These are phyloP conservation scores for Phanerochaete sordida DNA, from an alignment of 768 basidiomycete species.

Conservation along the genomic window DNA sequence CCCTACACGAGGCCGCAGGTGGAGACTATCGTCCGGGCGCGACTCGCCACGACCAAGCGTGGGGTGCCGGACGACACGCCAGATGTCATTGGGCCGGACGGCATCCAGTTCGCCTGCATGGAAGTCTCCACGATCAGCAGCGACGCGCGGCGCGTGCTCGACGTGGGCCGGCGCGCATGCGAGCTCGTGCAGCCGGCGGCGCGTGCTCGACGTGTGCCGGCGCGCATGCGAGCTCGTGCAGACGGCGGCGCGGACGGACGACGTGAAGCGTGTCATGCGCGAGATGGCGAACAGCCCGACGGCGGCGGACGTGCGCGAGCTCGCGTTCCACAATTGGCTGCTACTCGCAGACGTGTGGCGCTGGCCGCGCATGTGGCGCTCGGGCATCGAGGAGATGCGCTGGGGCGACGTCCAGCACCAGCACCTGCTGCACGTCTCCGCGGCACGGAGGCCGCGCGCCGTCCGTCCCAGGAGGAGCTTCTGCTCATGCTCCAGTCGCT, in stretches of 20 bases:
- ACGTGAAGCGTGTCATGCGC: conserved; percentile 76
- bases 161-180: conserved; percentile 66
- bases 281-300: conserved; percentile 91
- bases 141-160: conserved; percentile 89
- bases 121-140: conserved; percentile 80
- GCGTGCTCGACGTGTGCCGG: conserved; percentile 80
- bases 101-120: conserved; percentile 81
- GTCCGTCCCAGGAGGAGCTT: conserved; percentile 63
- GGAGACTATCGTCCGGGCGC: conserved; percentile 78
- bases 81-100: conserved; percentile 61
- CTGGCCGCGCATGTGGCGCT: conserved; percentile 74
- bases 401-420: conserved; percentile 83
- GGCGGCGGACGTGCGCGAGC: conserved; percentile 74
- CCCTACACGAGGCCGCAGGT: conserved; percentile 81
- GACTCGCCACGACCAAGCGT: conserved; percentile 60
- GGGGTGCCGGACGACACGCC: conserved; percentile 45
- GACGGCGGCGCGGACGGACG: conserved; percentile 57
- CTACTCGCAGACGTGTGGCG: conserved; percentile 83
- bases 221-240: conserved; percentile 66
- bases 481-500: conserved; percentile 69
- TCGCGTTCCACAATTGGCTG: conserved; percentile 84
- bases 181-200: conserved; percentile 71
- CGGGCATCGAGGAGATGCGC: conserved; percentile 84
- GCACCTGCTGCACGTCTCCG: conserved; percentile 64
- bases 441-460: conserved; percentile 51